These are phyloP conservation scores for Pseudogymnoascus sp. DNA, from an alignment of 2,329 filamentous ascomycete genomes.

Conservation along the genomic window DNA sequence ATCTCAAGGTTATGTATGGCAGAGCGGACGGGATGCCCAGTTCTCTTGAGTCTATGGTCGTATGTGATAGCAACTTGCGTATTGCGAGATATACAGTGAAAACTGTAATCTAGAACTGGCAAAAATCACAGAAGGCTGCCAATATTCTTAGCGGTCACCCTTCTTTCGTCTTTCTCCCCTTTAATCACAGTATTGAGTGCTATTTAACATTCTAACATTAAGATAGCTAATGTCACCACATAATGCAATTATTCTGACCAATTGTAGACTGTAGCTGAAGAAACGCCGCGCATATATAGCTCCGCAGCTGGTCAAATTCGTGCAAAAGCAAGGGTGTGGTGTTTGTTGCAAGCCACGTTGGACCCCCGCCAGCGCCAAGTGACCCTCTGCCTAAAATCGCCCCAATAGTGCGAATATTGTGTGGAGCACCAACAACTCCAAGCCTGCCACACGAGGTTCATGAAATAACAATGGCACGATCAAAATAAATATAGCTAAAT, in stretches of 20 bases:
- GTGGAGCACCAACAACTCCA: not conserved
- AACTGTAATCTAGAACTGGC: no score
- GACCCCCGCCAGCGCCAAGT: not conserved
- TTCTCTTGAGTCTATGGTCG: no score
- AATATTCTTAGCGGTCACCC: no score
- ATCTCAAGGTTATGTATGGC: no score
- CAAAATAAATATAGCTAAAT: not conserved
- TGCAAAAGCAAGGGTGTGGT: not conserved
- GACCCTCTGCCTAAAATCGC: not conserved
- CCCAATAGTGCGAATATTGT: slow-evolving; percentile 6
- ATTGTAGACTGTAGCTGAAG: no score
- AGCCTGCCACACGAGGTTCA: not conserved
- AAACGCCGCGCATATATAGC: no score
- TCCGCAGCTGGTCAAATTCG: not conserved
- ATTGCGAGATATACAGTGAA: no score
- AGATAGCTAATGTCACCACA: not conserved
- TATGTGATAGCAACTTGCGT: no score
- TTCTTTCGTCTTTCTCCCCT: no score
- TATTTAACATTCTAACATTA: not conserved
- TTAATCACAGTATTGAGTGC: not conserved
- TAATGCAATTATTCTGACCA: not conserved
- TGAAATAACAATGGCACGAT: not conserved
- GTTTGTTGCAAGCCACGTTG: not conserved
- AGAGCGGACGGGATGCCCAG: no score
- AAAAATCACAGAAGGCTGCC: no score